Conservation (phyloP, 1,139 yeast genomes). For the Yamadazyma spencermartinsiae region DNA sequence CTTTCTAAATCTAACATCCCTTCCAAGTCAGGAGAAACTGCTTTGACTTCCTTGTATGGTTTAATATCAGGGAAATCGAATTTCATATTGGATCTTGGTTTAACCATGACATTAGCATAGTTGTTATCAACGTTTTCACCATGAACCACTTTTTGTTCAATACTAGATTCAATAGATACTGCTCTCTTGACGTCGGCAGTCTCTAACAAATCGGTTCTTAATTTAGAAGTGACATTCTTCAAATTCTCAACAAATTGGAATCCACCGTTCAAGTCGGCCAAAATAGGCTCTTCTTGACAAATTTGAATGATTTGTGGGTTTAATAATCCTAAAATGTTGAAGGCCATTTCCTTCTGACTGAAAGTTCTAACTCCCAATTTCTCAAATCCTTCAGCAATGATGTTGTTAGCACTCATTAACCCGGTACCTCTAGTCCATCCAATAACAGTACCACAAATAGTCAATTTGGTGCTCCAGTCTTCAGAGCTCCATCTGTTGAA, state of each 20-base stretch:
- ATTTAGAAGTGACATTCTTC: conserved; percentile 79
- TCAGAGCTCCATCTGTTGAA: conserved; percentile 99
- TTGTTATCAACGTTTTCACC: conserved; percentile 91
- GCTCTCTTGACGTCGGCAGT: conserved; percentile 94
- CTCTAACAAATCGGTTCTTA: conserved; percentile 80
- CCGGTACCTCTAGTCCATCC: conserved; percentile 99
- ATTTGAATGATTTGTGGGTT: conserved; percentile 81
- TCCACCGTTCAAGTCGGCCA: conserved; percentile 99
- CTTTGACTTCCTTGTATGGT: conserved; percentile 70
- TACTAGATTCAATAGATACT: conserved; percentile 87
- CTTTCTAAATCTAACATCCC: conserved; percentile 91
- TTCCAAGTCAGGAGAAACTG: conserved; percentile 72
- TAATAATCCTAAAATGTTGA: conserved; percentile 91
- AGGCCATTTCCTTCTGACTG: conserved; percentile 99
- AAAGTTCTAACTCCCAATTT: conserved; percentile 94
- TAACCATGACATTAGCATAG: conserved; percentile 69
- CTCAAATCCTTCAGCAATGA: conserved; percentile 97
- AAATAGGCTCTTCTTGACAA: conserved; percentile 91
- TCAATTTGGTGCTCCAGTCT: conserved; percentile 92
- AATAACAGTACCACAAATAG: conserved; percentile 96
- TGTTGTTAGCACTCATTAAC: conserved; percentile 94
- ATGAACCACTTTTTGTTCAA: conserved; percentile 88
- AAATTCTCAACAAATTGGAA: conserved; percentile 90
- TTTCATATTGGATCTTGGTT: conserved; percentile 94
- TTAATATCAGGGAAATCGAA: conserved; percentile 90